These are phyloP conservation scores for Dictyostelium purpureum DNA, from an alignment of 78 protist species.

Conservation along the genomic window DNA sequence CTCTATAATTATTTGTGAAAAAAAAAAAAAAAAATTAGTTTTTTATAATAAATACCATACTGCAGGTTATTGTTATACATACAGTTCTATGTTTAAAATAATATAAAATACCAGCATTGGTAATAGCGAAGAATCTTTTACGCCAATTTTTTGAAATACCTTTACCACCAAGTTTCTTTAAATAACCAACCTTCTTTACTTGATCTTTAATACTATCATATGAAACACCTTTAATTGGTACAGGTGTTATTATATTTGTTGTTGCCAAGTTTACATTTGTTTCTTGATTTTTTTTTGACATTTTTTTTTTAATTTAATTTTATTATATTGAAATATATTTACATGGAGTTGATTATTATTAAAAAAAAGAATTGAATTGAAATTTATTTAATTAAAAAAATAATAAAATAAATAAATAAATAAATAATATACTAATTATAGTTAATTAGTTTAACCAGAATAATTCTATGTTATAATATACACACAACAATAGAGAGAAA, in stretches of 20 bases:
- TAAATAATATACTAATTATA: too few species aligned
- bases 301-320: not conserved
- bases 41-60: not conserved
- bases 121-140: slow-evolving; percentile 44
- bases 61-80: not conserved
- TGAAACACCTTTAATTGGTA: too few species aligned
- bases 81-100: slow-evolving; percentile 68
- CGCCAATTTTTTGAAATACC: slow-evolving; percentile 68
- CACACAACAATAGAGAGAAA: too few species aligned
- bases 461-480: too few species aligned
- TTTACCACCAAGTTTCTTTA: slow-evolving; percentile 49
- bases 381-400: too few species aligned
- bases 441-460: too few species aligned
- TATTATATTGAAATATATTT: too few species aligned
- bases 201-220: not conserved
- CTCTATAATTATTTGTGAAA: not conserved
- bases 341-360: not conserved
- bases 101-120: slow-evolving; percentile 32
- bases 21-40: not conserved
- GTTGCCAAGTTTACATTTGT: too few species aligned
- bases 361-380: not conserved
- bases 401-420: too few species aligned
- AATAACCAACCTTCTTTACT: slow-evolving; percentile 10
- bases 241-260: not conserved
- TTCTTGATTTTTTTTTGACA: too few species aligned